Conservation (phyloP, 2,329 filamentous ascomycete genomes). For the Zymoseptoria crescenta region DNA sequence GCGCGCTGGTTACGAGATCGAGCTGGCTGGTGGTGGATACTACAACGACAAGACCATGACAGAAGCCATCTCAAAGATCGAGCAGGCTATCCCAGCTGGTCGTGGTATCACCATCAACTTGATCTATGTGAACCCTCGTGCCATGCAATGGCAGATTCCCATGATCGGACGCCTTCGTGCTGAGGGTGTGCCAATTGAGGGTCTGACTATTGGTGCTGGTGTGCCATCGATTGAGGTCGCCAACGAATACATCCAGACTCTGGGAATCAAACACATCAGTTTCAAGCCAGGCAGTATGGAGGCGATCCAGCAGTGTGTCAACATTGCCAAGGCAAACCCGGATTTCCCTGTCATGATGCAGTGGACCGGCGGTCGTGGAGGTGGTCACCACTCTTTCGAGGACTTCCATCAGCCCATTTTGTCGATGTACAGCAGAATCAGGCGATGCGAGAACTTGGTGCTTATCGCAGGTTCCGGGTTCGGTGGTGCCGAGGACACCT, state of each 20-base stretch:
- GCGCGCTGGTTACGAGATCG: constrained; percentile 91
- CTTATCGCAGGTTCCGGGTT: constrained; percentile 88
- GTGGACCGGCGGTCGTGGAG: constrained; percentile 90
- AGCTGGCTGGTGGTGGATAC: constrained; percentile 83
- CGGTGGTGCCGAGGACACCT: constrained; percentile 81
- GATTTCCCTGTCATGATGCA: constrained; percentile 87
- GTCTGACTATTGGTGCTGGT: constrained; percentile 85
- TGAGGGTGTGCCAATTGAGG: constrained; percentile 84
- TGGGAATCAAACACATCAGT: constrained; percentile 84
- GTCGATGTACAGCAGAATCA: constrained; percentile 82
- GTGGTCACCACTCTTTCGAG: constrained; percentile 90
- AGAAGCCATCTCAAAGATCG: constrained; percentile 73
- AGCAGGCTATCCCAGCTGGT: constrained; percentile 72
- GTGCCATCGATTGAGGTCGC: constrained; percentile 90
- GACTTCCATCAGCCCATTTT: constrained; percentile 91
- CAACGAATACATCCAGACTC: constrained; percentile 86
- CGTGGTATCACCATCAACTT: constrained; percentile 84
- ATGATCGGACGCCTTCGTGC: constrained; percentile 70
- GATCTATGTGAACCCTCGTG: constrained; percentile 82
- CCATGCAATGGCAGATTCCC: constrained; percentile 90
- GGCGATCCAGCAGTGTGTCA: constrained; percentile 81
- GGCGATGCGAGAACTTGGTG: constrained; percentile 78
- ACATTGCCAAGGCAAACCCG: constrained; percentile 89
- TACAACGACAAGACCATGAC: constrained; percentile 78
- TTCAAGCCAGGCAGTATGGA: constrained; percentile 92